These are phyloP conservation scores for Scytalidium sp. DNA, from an alignment of 2,329 filamentous ascomycete genomes.

Conservation along the genomic window DNA sequence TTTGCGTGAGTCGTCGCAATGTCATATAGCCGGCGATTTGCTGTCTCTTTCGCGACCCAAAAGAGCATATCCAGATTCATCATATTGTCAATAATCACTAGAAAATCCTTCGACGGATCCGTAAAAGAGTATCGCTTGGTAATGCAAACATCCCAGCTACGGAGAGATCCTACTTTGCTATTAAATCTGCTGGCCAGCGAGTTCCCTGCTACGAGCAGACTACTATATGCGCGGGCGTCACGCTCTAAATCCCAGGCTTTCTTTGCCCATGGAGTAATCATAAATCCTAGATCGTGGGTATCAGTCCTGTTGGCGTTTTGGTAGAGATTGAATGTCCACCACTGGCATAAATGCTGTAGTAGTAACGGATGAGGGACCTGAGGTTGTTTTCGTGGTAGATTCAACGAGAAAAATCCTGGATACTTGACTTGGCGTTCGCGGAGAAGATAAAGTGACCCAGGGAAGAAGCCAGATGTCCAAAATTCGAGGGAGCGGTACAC, in stretches of 20 bases:
- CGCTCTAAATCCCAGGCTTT: conserved; percentile 36
- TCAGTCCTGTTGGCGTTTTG: conserved; percentile 29
- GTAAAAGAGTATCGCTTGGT: conserved; percentile 36
- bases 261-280: conserved; percentile 37
- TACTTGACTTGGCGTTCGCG: conserved; percentile 32
- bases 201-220: conserved; percentile 31
- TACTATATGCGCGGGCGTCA: conserved; percentile 32
- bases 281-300: conserved; percentile 43
- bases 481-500: conserved; percentile 38
- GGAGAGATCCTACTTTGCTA: conserved; percentile 30
- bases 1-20: conserved; percentile 37
- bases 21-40: conserved; percentile 27
- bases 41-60: conserved; percentile 33
- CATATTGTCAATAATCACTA: conserved; percentile 40
- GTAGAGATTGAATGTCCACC: conserved; percentile 39
- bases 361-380: conserved; percentile 21
- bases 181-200: conserved; percentile 36
- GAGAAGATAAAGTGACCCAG: conserved; percentile 39
- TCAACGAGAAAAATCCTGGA: conserved; percentile 6
- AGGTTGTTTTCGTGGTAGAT: background rate
- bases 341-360: conserved; percentile 33
- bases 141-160: conserved; percentile 41
- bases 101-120: conserved; percentile 33
- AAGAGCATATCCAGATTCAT: conserved; percentile 42
- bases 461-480: conserved; percentile 49